phyloP scores from a whole-genome alignment of 345 rosid species.

The Crucihimalaya himalaica region DNA sequence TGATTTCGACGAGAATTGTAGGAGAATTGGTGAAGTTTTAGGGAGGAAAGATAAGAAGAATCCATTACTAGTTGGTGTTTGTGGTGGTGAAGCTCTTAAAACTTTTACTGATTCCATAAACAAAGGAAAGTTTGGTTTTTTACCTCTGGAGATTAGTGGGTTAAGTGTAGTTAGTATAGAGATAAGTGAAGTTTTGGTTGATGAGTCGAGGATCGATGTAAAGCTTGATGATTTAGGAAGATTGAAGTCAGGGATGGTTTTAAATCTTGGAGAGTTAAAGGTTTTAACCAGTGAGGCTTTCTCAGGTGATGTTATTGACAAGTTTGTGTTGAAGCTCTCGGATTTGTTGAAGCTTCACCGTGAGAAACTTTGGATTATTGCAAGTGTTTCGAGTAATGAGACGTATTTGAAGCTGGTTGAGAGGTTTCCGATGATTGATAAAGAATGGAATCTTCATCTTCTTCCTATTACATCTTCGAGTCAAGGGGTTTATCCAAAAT shows the following conservation, averaged over 20 bases:
- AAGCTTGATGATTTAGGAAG: conserved; percentile 45
- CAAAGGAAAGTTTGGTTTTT: conserved; percentile 41
- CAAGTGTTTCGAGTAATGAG: conserved; percentile 50
- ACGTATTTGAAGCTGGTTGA: conserved; percentile 49
- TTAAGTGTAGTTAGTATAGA: conserved; percentile 47
- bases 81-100: conserved; percentile 48
- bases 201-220: conserved; percentile 31
- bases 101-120: conserved; percentile 45
- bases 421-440: conserved; percentile 52
- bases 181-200: conserved; percentile 39
- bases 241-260: conserved; percentile 46
- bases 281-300: conserved; percentile 35
- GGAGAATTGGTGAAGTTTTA: conserved; percentile 51
- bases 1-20: conserved; percentile 48
- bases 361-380: conserved; percentile 60
- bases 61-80: conserved; percentile 55
- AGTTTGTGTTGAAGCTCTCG: conserved; percentile 47
- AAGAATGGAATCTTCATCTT: conserved; percentile 67
- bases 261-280: conserved; percentile 59
- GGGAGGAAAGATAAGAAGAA: conserved; percentile 47
- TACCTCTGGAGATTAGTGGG: conserved; percentile 48
- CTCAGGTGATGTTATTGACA: conserved; percentile 17
- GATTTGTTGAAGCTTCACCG: conserved; percentile 43
- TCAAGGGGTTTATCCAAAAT: conserved; percentile 48
- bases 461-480: conserved; percentile 55